Conservation (phyloP, 192 early-diverging fungal species). For the Diversispora epigaea region DNA sequence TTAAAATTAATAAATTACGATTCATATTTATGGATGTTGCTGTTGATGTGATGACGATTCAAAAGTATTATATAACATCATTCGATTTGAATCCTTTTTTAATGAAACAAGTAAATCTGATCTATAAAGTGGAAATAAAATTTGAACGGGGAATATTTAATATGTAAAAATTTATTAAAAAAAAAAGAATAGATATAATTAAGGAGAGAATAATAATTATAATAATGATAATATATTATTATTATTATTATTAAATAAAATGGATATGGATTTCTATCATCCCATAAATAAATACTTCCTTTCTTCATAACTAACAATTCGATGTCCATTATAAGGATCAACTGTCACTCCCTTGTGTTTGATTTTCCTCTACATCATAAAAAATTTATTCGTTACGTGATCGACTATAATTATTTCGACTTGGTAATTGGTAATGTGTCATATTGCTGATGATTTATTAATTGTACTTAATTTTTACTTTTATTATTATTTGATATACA, state of each 20-base stretch:
- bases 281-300: conserved; percentile 73
- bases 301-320: conserved; percentile 72
- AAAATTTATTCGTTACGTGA: conserved; percentile 8
- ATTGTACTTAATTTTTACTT: too few relatives aligned
- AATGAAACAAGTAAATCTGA: conserved; percentile 59
- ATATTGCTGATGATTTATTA: too few relatives aligned
- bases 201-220: neutral
- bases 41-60: too few relatives aligned
- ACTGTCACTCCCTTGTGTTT: conserved; percentile 55
- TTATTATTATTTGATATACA: too few relatives aligned
- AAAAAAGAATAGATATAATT: neutral
- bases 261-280: conserved; percentile 68
- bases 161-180: neutral
- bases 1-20: conserved; percentile 30
- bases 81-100: conserved; percentile 52
- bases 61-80: conserved; percentile 62
- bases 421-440: too few relatives aligned
- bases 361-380: conserved; percentile 39
- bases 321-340: conserved; percentile 67
- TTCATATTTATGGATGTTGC: conserved; percentile 15
- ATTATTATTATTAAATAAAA: too few relatives aligned
- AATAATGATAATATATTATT: too few relatives aligned
- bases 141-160: conserved; percentile 44
- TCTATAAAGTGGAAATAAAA: conserved; percentile 60
- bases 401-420: too few relatives aligned